Base-by-base conservation (phyloP, 345 rosid species). In the Linum lewisii region DNA sequence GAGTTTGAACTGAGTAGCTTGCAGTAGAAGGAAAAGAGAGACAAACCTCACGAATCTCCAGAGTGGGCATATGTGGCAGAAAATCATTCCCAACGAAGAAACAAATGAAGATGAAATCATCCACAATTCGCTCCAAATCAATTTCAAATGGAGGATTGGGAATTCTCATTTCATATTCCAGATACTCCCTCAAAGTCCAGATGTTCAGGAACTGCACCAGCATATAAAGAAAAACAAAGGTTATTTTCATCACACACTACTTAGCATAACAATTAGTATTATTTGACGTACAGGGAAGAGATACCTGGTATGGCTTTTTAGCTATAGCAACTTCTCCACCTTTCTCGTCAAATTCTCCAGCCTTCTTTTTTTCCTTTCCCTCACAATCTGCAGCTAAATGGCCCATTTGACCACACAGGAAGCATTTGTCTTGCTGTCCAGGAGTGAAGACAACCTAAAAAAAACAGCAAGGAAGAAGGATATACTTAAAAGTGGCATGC, bases 291-390 rank as follows among this genome's bases (percentile, higher is more conserved):
- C 32, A 9, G 19, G 13, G 44, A 57, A 57, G 26, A 4, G 26
- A 14, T 58, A 89, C 99, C 91, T 93, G 99, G 73, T 82, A 93
- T 36, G 99, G 99, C 75, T 93, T 93, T 74, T 75, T 89, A 19
- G 79, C 69, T 37, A 82, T 79, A 49, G 63, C 69, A 51, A 21
- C 68, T 61, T 83, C 32, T 26, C 32, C 95, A 66, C 91, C 85
- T 67, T 93, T 87, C 79, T 93, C 97, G 80, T 93, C 96, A 68
- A 85, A 93, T 64, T 93, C 91, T 45, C 95, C 94, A 26, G 97
- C 77, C 68, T 82, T 93, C 63, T 79, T 81, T 78, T 93, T 93
- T 8, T 76, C 83, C 75, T 87, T 85, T 63, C 99, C 99, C 73
- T 87, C 85, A 68, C 99, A 93, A 70, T 64, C 42, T 68, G 99